Base-by-base conservation (phyloP, 352 stramenopile genomes). In the Globisporangium middletonii region DNA sequence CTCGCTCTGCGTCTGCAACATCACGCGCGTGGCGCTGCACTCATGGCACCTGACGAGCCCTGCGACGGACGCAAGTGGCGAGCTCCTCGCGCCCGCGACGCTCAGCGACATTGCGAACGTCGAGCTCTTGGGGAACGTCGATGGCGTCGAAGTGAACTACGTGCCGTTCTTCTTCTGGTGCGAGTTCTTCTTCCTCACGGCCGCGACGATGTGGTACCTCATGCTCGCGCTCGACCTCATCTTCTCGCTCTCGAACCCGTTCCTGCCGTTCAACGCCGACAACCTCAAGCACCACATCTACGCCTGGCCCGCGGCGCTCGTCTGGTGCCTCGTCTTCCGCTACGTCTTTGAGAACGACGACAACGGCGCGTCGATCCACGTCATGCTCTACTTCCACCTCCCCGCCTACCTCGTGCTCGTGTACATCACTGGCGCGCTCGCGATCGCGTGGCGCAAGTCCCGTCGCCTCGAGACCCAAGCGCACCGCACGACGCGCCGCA, bases 201-300 rank as follows among this genome's bases (percentile, higher is more conserved):
- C 84, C 16, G 58, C 77, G 35, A 92, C 82, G 27, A 83, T 92
- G 49, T 94, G 84, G 84, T 89, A 79, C 62, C 76, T 94, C 62
- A 94, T 94, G 84, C 66, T 94, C 28, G 82, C 84, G 54, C 62
- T 92, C 18, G 82, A 94, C 55, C 67, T 94, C 43, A 92, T 94
- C 63, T 92, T 90, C 65, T 94, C 84, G 62, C 70, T 94, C 12
- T 90, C 79, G 45, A 94, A 94, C 63, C 84, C 84, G 61, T 94
- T 94, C 67, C 60, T 94, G 50, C 84, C 84, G 8, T 94, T 94
- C 71, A 87, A 91, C 62, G 77, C 80, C 51, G 83, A 94, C 72
- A 88, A 88, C 59, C 63, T 90, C 67, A 89, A 90, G 68, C 80
- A 92, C 60, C 82, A 94, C 65, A 69, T 91, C 47, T 80, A 76